Evolutionary conservation across 1,139 yeast species (phyloP).

Genomic region (Geotrichum cucujoidarum): DNA sequence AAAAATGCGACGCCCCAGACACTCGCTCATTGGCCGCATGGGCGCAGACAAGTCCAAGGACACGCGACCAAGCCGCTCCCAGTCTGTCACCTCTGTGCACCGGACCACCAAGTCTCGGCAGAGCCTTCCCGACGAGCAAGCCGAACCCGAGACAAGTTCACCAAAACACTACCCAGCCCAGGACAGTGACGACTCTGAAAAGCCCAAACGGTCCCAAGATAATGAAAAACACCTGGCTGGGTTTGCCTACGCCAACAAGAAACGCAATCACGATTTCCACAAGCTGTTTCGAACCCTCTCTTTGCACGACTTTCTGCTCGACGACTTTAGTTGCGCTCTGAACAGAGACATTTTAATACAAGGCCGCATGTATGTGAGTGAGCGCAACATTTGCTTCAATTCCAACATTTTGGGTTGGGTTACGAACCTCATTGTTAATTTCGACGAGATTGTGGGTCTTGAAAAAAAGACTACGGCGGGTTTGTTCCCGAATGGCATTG

Average conservation of each 20-base stretch:
- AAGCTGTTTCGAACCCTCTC: conserved; percentile 66
- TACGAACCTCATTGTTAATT: conserved; percentile 68
- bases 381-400: conserved; percentile 75
- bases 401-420: conserved; percentile 94
- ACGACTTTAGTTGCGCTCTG: conserved; percentile 85
- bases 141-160: background rate
- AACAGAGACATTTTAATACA: conserved; percentile 86
- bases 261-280: conserved; percentile 76
- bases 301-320: conserved; percentile 64
- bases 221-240: conserved; percentile 40
- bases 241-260: conserved; percentile 52
- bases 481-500: conserved; percentile 84
- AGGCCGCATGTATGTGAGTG: conserved; percentile 83
- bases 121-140: conserved; percentile 6
- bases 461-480: conserved; percentile 86
- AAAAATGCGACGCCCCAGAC: conserved; percentile 2
- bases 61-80: background rate
- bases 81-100: conserved; percentile 1
- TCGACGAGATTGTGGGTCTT: conserved; percentile 64
- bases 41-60: conserved; percentile 1
- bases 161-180: background rate
- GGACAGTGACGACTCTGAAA: conserved; percentile 9
- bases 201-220: conserved; percentile 28
- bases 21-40: conserved; percentile 10
- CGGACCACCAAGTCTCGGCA: background rate